These are phyloP conservation scores for Serendipita sp. DNA, from an alignment of 1,284 basidiomycete species.

Conservation along the genomic window DNA sequence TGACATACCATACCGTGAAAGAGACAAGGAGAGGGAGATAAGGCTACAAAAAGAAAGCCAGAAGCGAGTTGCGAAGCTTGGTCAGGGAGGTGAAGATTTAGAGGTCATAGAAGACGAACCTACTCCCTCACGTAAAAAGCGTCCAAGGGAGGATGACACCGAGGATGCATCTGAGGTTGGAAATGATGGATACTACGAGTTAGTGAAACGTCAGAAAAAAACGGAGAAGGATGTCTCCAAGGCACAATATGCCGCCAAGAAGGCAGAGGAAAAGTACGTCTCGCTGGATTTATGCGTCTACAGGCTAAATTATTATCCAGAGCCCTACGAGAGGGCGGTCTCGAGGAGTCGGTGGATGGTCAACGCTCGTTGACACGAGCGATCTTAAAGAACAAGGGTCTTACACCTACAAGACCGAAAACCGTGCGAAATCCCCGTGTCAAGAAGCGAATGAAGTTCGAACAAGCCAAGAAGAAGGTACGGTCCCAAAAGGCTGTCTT, in stretches of 20 bases:
- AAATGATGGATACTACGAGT: conserved; percentile 71
- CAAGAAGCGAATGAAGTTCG: conserved; percentile 79
- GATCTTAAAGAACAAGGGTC: conserved; percentile 84
- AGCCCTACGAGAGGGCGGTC: conserved; percentile 32
- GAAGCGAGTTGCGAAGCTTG: conserved; percentile 34
- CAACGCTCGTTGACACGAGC: conserved; percentile 78
- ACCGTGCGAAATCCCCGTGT: conserved; percentile 85
- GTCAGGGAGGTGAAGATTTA: conserved; percentile 50
- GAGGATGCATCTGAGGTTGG: conserved; percentile 26
- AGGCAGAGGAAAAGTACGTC: conserved; percentile 48
- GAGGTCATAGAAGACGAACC: conserved; percentile 36
- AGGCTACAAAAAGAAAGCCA: conserved; percentile 24
- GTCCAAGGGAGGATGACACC: conserved; percentile 28
- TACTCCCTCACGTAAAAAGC: conserved; percentile 26
- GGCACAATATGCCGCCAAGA: conserved; percentile 57
- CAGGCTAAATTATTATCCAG: conserved; percentile 10
- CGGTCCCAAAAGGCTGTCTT: conserved; percentile 77
- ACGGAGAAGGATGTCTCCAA: conserved; percentile 68
- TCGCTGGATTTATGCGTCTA: neutral
- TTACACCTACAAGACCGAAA: conserved; percentile 79
- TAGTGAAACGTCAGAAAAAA: conserved; percentile 62
- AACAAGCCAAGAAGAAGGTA: conserved; percentile 85
- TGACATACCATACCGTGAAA: conserved; percentile 69
- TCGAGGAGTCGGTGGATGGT: conserved; percentile 37
- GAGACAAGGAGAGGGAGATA: conserved; percentile 43